Evolutionary conservation across 352 stramenopile species (phyloP), one percentile per base, ranked within the genome.

Genomic region (Phytophthora sojae): DNA sequence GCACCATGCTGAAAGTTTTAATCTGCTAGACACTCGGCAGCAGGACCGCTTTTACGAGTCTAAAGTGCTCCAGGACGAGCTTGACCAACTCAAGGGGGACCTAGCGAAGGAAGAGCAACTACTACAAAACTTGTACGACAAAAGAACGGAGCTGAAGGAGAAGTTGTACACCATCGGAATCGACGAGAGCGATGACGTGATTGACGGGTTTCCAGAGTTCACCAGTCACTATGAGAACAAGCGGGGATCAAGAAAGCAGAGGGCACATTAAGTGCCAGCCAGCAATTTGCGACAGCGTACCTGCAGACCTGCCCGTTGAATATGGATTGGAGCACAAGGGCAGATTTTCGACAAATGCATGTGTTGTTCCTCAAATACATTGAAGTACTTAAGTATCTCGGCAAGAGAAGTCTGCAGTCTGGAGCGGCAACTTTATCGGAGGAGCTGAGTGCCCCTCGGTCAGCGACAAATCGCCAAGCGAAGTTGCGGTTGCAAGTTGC

Each of bases 41-140:
- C 39, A 44, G 39, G 80, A 90, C 25, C 72, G 64, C 21, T 69
- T 74, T 35, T 67, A 85, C 4, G 78, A 88, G 56, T 56, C 68
- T 4, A 64, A 72, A 32, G 58, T 90, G n/a, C 54, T 90, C 14
- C 72, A 87, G 44, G 80, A 82, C 26, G 78, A 88, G 57, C 81
- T 88, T 56, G 66, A 74, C 23, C 71, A 91, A 51, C 75, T 93
- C 14, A 82, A 97, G 47, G 67, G 80, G 6, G 79, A 91, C 21
- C 79, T 92, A 9, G 64, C 79, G 21, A 60, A 80, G 19, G 74
- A 58, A 9, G 79, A 90, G 23, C 73, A 83, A 35, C 67, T 30
- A 2, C 23, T 62, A 23, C 9, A 19, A 15, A 19, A 25, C 26
- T 52, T 57, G 8, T 57, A 58, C 30, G 26, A 6, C 1, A 54